Evolutionary conservation across 2,329 filamentous ascomycete genomes (phyloP).

Genomic region (Aspergillus luchuensis): DNA sequence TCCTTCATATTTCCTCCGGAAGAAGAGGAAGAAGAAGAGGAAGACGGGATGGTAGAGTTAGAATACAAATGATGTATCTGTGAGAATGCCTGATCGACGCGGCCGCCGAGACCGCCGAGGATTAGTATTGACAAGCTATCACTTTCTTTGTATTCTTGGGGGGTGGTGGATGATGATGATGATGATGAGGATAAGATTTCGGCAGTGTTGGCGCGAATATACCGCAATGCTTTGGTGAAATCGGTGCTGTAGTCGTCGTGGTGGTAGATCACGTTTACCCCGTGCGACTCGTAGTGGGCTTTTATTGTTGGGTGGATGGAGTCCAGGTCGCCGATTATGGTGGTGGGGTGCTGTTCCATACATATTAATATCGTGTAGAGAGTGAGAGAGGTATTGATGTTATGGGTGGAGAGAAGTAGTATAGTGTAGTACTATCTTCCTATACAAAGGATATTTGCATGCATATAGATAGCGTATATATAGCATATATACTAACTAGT

Average conservation of each 20-base stretch:
- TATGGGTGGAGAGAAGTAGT: no score
- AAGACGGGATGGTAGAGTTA: constrained; percentile 2
- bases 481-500: no score
- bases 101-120: constrained; percentile 81
- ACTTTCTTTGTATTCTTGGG: neutral
- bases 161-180: neutral
- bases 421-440: no score
- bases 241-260: constrained; percentile 87
- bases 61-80: constrained; percentile 78
- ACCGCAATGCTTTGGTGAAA: constrained; percentile 77
- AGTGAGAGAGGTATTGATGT: no score
- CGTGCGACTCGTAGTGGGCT: constrained; percentile 63
- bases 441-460: no score
- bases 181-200: constrained; percentile 25
- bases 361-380: neutral
- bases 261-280: constrained; percentile 67
- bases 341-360: constrained; percentile 57
- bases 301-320: constrained; percentile 67
- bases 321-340: constrained; percentile 89
- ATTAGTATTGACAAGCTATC: constrained; percentile 67
- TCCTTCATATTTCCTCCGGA: no score
- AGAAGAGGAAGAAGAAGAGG: no score
- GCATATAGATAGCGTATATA: no score
- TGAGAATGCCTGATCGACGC: constrained; percentile 89
- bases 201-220: constrained; percentile 49